A percentile compares a stretch with the other conserved stretches of the same genome.
Conservation (phyloP, 129 eudicot genomes). For the Flaveria ramosissima region DNA sequence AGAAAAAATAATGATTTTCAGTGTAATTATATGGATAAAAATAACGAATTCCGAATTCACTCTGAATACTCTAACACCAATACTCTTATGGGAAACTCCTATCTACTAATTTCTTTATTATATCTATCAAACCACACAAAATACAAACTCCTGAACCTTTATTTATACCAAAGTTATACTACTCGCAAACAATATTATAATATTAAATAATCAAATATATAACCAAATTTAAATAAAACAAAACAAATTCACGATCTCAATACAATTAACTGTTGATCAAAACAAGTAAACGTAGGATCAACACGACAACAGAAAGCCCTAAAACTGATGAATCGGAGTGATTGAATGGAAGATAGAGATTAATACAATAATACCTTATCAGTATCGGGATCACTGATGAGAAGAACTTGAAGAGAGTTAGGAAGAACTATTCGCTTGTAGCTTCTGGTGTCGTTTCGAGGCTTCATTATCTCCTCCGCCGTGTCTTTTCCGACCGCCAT, state of each 20-base stretch:
- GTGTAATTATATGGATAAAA: too few species aligned
- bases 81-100: too few species aligned
- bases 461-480: slow-evolving; percentile 52
- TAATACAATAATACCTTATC: slow-evolving; percentile 57
- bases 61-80: too few species aligned
- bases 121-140: too few species aligned
- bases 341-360: neutral
- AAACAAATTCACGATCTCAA: slow-evolving; percentile 13
- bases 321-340: neutral
- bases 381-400: slow-evolving; percentile 87
- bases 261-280: neutral
- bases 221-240: neutral
- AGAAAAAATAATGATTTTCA: too few species aligned
- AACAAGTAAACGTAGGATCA: neutral
- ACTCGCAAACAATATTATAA: too few species aligned
- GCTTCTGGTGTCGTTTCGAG: slow-evolving; percentile 71
- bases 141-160: too few species aligned
- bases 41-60: too few species aligned
- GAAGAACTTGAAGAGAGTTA: slow-evolving; percentile 84
- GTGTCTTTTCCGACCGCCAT: slow-evolving; percentile 51
- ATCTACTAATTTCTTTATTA: too few species aligned
- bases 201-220: too few species aligned
- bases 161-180: too few species aligned
- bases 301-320: slow-evolving; percentile 9
- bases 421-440: slow-evolving; percentile 66